phyloP scores from a whole-genome alignment of 768 basidiomycete genomes.

The Mrakia blollopis region DNA sequence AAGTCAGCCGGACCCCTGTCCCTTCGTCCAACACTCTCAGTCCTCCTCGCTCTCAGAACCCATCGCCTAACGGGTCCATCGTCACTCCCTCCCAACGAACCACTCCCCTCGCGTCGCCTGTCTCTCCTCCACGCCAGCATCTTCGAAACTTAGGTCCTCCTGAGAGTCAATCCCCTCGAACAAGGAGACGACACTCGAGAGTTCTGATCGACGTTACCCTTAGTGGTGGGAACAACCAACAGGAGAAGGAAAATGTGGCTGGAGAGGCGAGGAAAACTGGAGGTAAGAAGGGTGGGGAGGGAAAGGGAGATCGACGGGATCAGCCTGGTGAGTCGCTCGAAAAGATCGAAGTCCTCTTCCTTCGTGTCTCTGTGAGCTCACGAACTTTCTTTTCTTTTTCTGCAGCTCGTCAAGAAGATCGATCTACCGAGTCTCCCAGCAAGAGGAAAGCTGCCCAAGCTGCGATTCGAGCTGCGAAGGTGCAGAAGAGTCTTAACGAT shows the following conservation, averaged over 20 bases:
- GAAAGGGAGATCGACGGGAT: not conserved
- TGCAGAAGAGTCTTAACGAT: constrained; percentile 6
- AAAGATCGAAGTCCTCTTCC: not conserved
- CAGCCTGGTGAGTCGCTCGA: not conserved
- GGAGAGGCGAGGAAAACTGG: not conserved
- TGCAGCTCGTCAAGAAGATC: not conserved
- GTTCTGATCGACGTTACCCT: not conserved
- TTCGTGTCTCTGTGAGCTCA: not conserved
- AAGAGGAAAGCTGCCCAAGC: not conserved
- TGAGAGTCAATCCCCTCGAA: not conserved
- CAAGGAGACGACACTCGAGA: not conserved
- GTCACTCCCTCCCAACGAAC: not conserved
- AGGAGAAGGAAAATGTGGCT: not conserved
- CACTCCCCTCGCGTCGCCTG: not conserved
- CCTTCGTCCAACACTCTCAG: not conserved
- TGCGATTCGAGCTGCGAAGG: not conserved
- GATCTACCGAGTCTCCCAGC: not conserved
- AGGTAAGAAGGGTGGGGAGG: not conserved
- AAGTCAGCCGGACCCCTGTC: not conserved
- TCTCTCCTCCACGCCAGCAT: not conserved
- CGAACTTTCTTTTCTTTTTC: too few relatives aligned
- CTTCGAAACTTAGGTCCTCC: not conserved
- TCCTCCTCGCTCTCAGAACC: not conserved
- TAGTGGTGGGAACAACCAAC: not conserved
- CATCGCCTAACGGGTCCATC: not conserved